phyloP scores from a whole-genome alignment of 2,329 filamentous ascomycete species.

The Hysterium pulicare region DNA sequence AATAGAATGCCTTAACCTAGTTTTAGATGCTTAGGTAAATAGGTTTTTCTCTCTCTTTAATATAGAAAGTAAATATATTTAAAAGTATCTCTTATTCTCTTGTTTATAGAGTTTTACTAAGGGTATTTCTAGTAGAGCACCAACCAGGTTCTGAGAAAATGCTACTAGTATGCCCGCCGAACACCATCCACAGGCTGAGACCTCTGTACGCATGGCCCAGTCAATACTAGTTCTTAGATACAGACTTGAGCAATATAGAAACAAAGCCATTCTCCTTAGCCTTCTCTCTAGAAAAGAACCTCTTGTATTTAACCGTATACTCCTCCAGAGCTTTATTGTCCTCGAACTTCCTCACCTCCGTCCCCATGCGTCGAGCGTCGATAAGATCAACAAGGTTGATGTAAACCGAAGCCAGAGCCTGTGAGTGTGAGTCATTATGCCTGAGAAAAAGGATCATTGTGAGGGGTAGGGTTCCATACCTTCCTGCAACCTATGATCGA shows the following conservation, averaged over 20 bases:
- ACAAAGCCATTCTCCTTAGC: slow-evolving; percentile 9
- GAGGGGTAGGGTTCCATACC: slow-evolving; percentile 1
- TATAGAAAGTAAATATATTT: too few species aligned
- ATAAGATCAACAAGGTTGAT: slow-evolving; percentile 14
- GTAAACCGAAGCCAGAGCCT: slow-evolving; percentile 8
- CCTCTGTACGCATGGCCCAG: too few species aligned
- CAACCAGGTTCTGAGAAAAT: too few species aligned
- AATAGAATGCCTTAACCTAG: too few species aligned
- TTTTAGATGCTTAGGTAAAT: too few species aligned
- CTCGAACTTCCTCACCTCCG: slow-evolving; percentile 4
- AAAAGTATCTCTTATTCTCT: too few species aligned
- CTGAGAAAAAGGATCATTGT: not conserved
- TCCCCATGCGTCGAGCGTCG: slow-evolving; percentile 2
- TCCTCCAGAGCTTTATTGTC: not conserved
- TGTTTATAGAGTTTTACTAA: too few species aligned
- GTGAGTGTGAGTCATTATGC: not conserved
- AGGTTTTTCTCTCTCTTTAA: too few species aligned
- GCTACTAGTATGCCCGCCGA: too few species aligned
- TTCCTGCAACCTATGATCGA: slow-evolving; percentile 11
- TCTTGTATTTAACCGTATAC: slow-evolving; percentile 5
- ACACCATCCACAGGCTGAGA: too few species aligned
- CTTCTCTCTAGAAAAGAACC: slow-evolving; percentile 3
- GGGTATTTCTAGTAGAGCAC: too few species aligned
- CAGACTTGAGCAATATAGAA: slow-evolving; percentile 5
- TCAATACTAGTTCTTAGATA: too few species aligned